Conservation (phyloP, 345 rosid species). For the Gossypium rotundifolium region DNA sequence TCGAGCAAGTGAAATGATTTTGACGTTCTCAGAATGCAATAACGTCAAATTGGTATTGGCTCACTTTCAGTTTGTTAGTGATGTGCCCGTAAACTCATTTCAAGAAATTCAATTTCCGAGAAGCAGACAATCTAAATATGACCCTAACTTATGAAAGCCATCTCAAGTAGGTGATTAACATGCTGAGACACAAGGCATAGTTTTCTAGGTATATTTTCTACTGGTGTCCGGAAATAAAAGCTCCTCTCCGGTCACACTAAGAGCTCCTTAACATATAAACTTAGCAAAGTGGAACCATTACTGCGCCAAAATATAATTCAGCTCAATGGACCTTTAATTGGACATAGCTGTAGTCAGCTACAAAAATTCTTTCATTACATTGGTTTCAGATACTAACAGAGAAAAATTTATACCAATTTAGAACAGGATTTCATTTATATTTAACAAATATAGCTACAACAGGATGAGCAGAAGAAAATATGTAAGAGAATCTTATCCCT, state of each 20-base stretch:
- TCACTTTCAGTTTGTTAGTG: not conserved
- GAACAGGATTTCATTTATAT: not conserved
- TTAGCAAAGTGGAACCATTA: not conserved
- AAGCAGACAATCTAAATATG: not conserved
- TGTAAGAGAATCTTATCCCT: not conserved
- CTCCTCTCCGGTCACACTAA: not conserved
- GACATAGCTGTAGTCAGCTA: not conserved
- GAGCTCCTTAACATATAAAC: not conserved
- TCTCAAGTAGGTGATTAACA: not conserved
- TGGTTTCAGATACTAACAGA: not conserved
- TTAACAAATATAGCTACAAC: slow-evolving; percentile 5
- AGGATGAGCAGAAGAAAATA: not conserved
- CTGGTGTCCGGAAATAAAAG: not conserved
- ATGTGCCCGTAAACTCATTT: too few species aligned
- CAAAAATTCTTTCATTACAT: not conserved
- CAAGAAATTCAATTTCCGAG: not conserved
- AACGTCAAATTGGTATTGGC: not conserved
- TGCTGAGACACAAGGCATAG: not conserved
- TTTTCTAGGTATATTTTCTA: not conserved
- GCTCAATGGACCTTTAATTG: not conserved
- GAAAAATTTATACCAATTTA: not conserved
- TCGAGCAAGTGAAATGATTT: not conserved
- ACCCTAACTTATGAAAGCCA: not conserved
- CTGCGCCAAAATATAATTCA: not conserved
- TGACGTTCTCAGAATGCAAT: not conserved